Evolutionary conservation across 2,329 filamentous ascomycete genomes (phyloP), one percentile per base, ranked within the genome.

Genomic region (Penicillium sp.): DNA sequence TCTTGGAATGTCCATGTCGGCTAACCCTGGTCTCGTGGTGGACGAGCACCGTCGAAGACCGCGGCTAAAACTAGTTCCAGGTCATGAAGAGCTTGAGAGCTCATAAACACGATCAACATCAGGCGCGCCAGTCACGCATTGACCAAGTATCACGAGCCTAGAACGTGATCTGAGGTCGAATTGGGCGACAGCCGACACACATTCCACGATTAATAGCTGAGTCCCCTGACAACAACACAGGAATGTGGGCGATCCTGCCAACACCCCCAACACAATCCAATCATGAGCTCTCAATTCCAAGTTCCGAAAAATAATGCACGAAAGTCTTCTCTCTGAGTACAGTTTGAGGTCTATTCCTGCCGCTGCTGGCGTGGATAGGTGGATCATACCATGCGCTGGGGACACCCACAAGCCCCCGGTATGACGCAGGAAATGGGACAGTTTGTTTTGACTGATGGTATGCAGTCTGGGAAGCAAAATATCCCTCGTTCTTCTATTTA

Each of bases 201-300:
- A 71, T 71, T 71, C 69, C 60, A 28, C 16, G 59, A 59, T 58
- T 64, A 58, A 10, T 63, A 28, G 13, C 40, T 25, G 22, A n/a
- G 42, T 37, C 43, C 67, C 66, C 59, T 62, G 68, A 69, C 68
- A 71, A 71, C 66, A 48, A 43, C 16, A 14, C 22, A 45, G 63
- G 69, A 71, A 71, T 71, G 69, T 52, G 63, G 43, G 55, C 55
- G 25, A 58, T 26, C 58, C 35, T 22, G 46, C 28, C 6, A 16
- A 25, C 6, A 11, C n/a, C 3, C 3, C n/a, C 13, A 22, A 1
- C 6, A 53, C 14, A 48, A 52, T n/a, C 66, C 65, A 66, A 67
- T 68, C 10, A 55, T 6, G 4, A 52, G 28, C 14, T 11, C 2
- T 4, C 10, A 19, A 33, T 45, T n/a, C 35, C 54, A 30, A 45